Evolutionary conservation across 768 basidiomycete species (phyloP).

Genomic region (Suillus luteus): DNA sequence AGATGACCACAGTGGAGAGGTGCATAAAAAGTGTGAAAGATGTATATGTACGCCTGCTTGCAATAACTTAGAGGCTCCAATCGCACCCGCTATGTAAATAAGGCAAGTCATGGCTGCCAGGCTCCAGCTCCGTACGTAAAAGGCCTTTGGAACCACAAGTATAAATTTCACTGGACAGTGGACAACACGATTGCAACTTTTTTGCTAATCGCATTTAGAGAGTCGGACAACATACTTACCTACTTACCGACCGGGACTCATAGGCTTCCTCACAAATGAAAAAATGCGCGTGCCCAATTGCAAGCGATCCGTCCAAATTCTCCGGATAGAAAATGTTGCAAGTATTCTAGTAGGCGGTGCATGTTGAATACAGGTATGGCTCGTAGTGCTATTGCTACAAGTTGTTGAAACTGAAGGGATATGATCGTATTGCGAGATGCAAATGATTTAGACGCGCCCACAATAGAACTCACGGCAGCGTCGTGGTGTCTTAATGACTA

Average conservation of each 20-base stretch:
- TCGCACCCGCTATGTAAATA: constrained; percentile 2
- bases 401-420: constrained; percentile 20
- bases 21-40: constrained; percentile 2
- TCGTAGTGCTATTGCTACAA: constrained; percentile 11
- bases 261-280: neutral
- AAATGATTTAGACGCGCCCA: constrained; percentile 4
- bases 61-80: neutral
- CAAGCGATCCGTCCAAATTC: neutral
- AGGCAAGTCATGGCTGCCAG: neutral
- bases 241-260: neutral
- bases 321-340: neutral
- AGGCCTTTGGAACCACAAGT: neutral
- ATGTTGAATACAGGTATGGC: constrained; percentile 14
- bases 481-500: constrained; percentile 27
- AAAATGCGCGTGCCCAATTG: neutral
- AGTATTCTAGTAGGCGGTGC: neutral
- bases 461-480: neutral
- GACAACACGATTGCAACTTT: neutral
- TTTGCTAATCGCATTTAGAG: neutral
- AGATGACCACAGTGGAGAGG: neutral
- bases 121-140: neutral
- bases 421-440: constrained; percentile 16
- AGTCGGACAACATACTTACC: neutral
- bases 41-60: neutral
- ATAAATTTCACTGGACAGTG: neutral